phyloP scores from a whole-genome alignment of 768 basidiomycete species.

The Auriscalpium vulgare region DNA sequence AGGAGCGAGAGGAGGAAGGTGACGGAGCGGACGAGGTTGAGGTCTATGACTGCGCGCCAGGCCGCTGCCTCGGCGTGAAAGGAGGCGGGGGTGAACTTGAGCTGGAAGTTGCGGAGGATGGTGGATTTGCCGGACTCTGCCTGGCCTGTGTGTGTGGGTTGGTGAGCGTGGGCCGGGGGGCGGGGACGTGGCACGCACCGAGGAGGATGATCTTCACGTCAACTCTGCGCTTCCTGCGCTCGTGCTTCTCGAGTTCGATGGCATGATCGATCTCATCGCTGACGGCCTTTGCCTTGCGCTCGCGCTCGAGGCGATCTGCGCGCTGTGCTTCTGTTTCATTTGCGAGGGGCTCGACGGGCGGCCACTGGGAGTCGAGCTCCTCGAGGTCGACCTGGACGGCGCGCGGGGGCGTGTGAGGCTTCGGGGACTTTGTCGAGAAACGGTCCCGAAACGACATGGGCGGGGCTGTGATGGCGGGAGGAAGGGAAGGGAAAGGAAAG shows the following conservation, averaged over 20 bases:
- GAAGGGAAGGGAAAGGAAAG: too few species aligned
- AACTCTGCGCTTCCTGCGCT: conserved; percentile 28
- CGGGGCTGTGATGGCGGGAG: background rate
- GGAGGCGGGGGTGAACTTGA: conserved; percentile 50
- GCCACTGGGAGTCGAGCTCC: conserved; percentile 18
- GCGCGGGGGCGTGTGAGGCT: background rate
- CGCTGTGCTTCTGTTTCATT: conserved; percentile 37
- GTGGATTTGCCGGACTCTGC: conserved; percentile 66
- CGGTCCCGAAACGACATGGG: background rate
- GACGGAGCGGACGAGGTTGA: conserved; percentile 55
- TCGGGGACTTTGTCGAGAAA: background rate
- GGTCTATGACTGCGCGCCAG: conserved; percentile 61
- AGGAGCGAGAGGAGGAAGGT: conserved; percentile 37
- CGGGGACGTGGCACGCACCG: conserved; percentile 29
- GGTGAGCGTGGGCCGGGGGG: background rate
- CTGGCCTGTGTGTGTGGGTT: conserved; percentile 35
- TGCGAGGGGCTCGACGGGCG: conserved; percentile 23
- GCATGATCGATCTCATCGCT: conserved; percentile 51
- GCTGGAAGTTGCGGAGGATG: conserved; percentile 57
- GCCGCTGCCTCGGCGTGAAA: conserved; percentile 48
- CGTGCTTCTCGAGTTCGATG: conserved; percentile 38
- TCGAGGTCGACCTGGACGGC: conserved; percentile 6
- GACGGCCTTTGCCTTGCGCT: conserved; percentile 41
- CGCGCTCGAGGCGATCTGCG: conserved; percentile 31
- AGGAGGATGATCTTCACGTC: conserved; percentile 48